A percentile compares a stretch with the other conserved stretches of the same genome.
These are phyloP conservation scores for Kalanchoe fedtschenkoi DNA, from an alignment of 164 flowering plant genomes.

Conservation along the genomic window DNA sequence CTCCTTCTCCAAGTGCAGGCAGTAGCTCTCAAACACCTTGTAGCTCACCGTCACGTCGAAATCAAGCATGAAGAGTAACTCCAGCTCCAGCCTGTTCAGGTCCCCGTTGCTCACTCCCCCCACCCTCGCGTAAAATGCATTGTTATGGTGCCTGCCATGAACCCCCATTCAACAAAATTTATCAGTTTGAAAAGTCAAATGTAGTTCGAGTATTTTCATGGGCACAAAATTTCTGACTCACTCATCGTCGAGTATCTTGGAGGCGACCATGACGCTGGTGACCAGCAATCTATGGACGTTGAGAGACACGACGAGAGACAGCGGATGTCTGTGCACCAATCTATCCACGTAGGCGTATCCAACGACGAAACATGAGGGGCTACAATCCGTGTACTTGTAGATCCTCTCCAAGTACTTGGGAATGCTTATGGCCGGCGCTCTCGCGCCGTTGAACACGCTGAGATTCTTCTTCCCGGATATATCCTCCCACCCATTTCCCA, in stretches of 20 bases:
- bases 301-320: conserved; percentile 59
- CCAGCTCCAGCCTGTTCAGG: conserved; percentile 71
- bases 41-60: conserved; percentile 60
- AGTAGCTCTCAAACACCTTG: conserved; percentile 71
- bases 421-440: conserved; percentile 75
- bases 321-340: conserved; percentile 62
- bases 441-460: conserved; percentile 63
- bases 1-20: conserved; percentile 78
- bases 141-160: conserved; percentile 89
- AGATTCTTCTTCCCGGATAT: conserved; percentile 27
- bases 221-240: conserved; percentile 34
- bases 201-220: no score
- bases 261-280: conserved; percentile 80
- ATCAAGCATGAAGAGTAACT: conserved; percentile 71
- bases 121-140: conserved; percentile 80
- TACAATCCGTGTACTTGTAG: conserved; percentile 72
- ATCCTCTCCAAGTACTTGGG: conserved; percentile 82
- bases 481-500: background rate
- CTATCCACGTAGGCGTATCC: conserved; percentile 80
- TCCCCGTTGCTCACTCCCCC: conserved; percentile 86
- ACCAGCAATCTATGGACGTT: conserved; percentile 82
- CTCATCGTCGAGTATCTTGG: conserved; percentile 92
- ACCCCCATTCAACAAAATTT: background rate
- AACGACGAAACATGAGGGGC: conserved; percentile 89
- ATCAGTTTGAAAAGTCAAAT: background rate